Base-by-base conservation (phyloP, 1,284 basidiomycete genomes). In the Cryptococcus maquisensis region DNA sequence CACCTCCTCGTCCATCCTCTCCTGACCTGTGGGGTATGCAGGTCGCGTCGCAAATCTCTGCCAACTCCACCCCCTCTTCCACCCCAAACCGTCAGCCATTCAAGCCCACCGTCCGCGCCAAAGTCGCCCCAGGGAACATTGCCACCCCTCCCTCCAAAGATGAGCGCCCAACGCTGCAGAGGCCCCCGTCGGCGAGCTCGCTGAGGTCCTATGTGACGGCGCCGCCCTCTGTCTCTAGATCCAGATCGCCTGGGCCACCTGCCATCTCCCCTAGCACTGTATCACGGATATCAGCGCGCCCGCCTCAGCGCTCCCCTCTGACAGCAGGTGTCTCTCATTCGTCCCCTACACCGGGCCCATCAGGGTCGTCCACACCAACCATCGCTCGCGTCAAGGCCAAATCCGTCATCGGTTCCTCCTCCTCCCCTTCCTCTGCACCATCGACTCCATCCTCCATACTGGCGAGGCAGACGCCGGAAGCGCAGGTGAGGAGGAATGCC, bases 1-100 rank as follows among this genome's bases (percentile, higher is more conserved):
- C 16, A 37, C 18, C 32, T 24, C 35, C n/a, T 10, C 8, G 8
- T 21, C 28, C 24, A 45, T 24, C 6, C 40, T 16, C 37, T 10
- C 28, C 51, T 18, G 28, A 21, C 28, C 41, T n/a, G n/a, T n/a
- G n/a, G n/a, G n/a, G n/a, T n/a, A n/a, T 26, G 18, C 44, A 57
- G 56, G 56, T 57, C 10, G 37, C 56, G 20, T 44, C 51, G 10
- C 52, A 53, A 21, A 51, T 54, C 43, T 40, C 52, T 23, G 26
- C 47, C n/a, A 32, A 39, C 3, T 28, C 51, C 6, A 40, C 48
- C 13, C 26, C 47, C 15, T 41, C 52, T 15, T 35, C 49, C 28
- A 12, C 44, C 12, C 40, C 36, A 6, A 32, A 32, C 28, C 28
- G 28, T 10, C 28, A 32, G 6, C 21, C 45, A 16, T 24, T 40